Conservation (phyloP, 2,329 filamentous ascomycete genomes). For the Microsporum audouinii region DNA sequence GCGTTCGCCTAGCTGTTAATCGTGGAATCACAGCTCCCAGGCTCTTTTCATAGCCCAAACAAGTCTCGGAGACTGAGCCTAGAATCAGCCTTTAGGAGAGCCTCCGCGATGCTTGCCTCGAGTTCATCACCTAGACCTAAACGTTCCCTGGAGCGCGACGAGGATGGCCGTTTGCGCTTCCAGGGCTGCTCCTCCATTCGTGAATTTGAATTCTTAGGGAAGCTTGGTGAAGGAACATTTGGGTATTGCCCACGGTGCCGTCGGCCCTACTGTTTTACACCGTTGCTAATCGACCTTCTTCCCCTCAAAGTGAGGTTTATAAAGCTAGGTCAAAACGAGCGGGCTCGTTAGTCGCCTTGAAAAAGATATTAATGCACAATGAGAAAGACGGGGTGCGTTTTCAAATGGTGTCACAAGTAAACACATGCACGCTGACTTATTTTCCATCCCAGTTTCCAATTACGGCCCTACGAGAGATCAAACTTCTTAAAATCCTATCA, state of each 20-base stretch:
- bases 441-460: slow-evolving; percentile 68
- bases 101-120: slow-evolving; percentile 24
- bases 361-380: slow-evolving; percentile 99
- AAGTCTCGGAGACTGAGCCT: not conserved
- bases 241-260: slow-evolving; percentile 45
- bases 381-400: slow-evolving; percentile 79
- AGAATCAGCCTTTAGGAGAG: not conserved
- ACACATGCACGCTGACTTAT: slow-evolving; percentile 1
- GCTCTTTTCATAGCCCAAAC: not conserved
- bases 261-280: not conserved
- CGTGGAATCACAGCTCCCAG: not conserved
- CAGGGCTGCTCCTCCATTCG: slow-evolving; percentile 59
- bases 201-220: slow-evolving; percentile 32
- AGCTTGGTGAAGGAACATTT: slow-evolving; percentile 89
- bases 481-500: slow-evolving; percentile 87
- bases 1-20: not conserved
- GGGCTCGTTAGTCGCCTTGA: slow-evolving; percentile 69
- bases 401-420: not conserved
- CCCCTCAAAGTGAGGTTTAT: slow-evolving; percentile 61
- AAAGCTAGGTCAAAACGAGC: slow-evolving; percentile 69
- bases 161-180: slow-evolving; percentile 50
- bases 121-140: slow-evolving; percentile 18
- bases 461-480: slow-evolving; percentile 92
- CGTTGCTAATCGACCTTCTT: not conserved
- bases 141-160: slow-evolving; percentile 36